Evolutionary conservation across 257 asterid species (phyloP), one percentile per base, ranked within the genome.

Genomic region (Solanum tacnaense): DNA sequence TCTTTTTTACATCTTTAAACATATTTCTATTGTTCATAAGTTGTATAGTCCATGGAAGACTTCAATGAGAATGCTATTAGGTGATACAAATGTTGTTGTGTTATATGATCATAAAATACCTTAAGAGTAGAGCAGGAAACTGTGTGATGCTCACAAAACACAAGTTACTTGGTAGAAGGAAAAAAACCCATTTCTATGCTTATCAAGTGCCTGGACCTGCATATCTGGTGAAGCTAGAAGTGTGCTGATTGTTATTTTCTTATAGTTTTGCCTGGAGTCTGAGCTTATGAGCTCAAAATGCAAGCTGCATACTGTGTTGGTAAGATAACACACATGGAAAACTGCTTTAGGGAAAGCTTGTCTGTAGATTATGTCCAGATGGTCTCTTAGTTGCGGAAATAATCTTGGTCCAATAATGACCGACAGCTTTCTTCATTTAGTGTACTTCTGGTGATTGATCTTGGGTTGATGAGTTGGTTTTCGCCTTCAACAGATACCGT

Each of bases 401-500:
- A 36, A 36, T 21, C 21, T 36, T 36, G 29, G 52, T 32, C 39
- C 8, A 12, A 18, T 72, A 34, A 32, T 18, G 4, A 12, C 11
- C 3, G 6, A 74, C 56, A 74, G 8, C 49, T 74, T 35, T 20
- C 9, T 35, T 74, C 52, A 74, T 20, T 74, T 73, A 20, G 4
- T 74, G 10, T 74, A 21, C 82, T 4, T n/a, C 83, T 38, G 34
- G 13, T 39, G 58, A 41, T 25, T 78, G 62, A 25, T 78, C 62
- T 78, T 76, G 25, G 62, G 58, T n/a, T 78, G 20, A 39, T n/a
- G 35, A 39, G 10, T 76, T n/a, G 35, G 72, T 21, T 71, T 86
- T 73, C 39, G 25, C 34, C 62, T 87, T 79, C 71, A 75, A n/a
- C 87, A 92, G 93, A 78, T 84, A 86, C 86, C 88, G 79, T 2